phyloP scores from a whole-genome alignment of 2,329 filamentous ascomycete species.

The Alternaria metachromatica region DNA sequence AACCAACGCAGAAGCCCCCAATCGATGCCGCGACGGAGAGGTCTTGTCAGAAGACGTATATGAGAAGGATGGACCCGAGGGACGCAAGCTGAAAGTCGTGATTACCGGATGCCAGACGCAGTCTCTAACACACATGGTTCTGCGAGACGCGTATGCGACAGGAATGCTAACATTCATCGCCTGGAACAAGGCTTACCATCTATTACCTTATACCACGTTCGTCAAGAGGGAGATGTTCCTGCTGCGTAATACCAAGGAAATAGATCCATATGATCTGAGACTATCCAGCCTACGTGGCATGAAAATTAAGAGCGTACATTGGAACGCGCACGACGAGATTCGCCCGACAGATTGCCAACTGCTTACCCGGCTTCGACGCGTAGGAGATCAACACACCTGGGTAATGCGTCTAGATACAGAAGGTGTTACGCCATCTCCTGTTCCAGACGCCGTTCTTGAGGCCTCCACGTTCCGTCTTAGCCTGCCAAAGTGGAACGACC shows the following conservation, averaged over 20 bases:
- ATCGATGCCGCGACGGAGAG: not conserved
- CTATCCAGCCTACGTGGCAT: not conserved
- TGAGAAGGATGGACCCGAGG: not conserved
- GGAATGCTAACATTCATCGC: slow-evolving; percentile 2
- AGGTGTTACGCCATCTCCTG: not conserved
- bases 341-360: not conserved
- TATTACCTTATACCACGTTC: slow-evolving; percentile 1
- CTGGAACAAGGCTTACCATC: slow-evolving; percentile 13
- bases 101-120: not conserved
- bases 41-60: not conserved
- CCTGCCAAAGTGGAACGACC: not conserved
- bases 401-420: not conserved
- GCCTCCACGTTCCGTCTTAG: not conserved
- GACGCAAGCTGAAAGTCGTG: not conserved
- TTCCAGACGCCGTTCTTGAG: not conserved
- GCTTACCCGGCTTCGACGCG: slow-evolving; percentile 3
- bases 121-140: not conserved
- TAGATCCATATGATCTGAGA: not conserved
- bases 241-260: not conserved
- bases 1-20: not conserved
- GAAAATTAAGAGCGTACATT: not conserved
- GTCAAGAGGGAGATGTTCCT: not conserved
- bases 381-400: slow-evolving; percentile 13
- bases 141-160: not conserved
- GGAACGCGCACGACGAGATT: not conserved